These are phyloP conservation scores for Trichoderma reesei DNA, from an alignment of 495 filamentous ascomycete genomes.

Conservation along the genomic window DNA sequence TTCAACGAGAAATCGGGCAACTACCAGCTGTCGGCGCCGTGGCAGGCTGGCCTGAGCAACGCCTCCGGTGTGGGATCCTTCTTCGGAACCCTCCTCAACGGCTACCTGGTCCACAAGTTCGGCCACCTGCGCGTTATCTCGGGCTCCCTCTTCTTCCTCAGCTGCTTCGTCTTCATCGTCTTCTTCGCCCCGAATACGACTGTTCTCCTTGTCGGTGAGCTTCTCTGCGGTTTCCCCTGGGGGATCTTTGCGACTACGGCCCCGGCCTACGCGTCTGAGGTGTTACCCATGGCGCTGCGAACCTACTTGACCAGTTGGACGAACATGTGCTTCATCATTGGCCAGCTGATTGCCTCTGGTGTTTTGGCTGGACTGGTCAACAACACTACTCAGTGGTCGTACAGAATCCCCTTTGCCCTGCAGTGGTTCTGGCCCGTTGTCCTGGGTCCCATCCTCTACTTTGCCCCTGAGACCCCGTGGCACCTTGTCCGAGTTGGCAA, in stretches of 20 bases:
- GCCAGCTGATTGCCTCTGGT: slow-evolving; percentile 57
- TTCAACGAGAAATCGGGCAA: slow-evolving; percentile 16
- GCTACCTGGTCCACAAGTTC: slow-evolving; percentile 24
- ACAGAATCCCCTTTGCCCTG: slow-evolving; percentile 51
- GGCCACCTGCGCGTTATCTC: slow-evolving; percentile 30
- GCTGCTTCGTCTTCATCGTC: slow-evolving; percentile 40
- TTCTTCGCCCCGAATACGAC: slow-evolving; percentile 54
- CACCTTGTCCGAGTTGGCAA: slow-evolving; percentile 56
- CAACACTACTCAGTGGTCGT: slow-evolving; percentile 49
- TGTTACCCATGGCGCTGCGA: slow-evolving; percentile 53
- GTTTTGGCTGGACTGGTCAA: slow-evolving; percentile 47
- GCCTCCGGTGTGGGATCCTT: slow-evolving; percentile 28
- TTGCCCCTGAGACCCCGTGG: slow-evolving; percentile 63
- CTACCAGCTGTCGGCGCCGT: slow-evolving; percentile 25
- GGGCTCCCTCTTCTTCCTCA: slow-evolving; percentile 32
- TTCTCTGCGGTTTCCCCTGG: slow-evolving; percentile 56
- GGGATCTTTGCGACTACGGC: slow-evolving; percentile 53
- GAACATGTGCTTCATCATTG: slow-evolving; percentile 65
- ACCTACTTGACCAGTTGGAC: slow-evolving; percentile 59
- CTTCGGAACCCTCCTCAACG: slow-evolving; percentile 26
- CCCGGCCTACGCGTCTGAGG: slow-evolving; percentile 61
- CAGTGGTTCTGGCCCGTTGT: slow-evolving; percentile 73
- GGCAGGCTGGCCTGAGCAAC: slow-evolving; percentile 29
- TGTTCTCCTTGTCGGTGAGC: slow-evolving; percentile 52
- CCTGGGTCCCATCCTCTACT: slow-evolving; percentile 46